Base-by-base conservation (phyloP, 305 asterid genomes). In the Vinca major region DNA sequence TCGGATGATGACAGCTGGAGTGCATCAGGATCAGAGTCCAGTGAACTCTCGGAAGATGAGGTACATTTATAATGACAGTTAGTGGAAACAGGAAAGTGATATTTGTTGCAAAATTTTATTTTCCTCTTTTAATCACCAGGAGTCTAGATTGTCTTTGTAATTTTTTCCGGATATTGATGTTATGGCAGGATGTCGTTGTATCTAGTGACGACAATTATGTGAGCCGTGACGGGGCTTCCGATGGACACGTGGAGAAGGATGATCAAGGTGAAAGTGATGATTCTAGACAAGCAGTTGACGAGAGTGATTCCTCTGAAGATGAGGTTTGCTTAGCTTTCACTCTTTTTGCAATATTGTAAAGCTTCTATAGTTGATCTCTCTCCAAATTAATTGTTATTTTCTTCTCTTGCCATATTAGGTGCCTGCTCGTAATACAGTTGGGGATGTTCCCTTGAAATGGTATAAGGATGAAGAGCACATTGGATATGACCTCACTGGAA, bases 291-390 rank as follows among this genome's bases (percentile, higher is more conserved):
- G 84, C 63, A 56, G 86, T 78, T 47, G 92, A 86, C 67, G 98
- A 90, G 86, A 92, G 98, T 72, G 98, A 92, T 80, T 92, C 98
- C 44, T 92, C 98, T 41, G 98, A 92, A 85, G 98, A 92, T 70
- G 98, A 90, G 96, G 97, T 92, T 37, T 62, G 79, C 54, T 62
- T 60, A 26, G n/a, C n/a, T 37, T 53, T 74, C 73, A 65, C 39
- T 10, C 67, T 61, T 48, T 13, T 7, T 12, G 26, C 20, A 19
- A 4, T 40, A 13, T 51, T 39, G 7, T 16, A 2, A 26, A 55
- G 11, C 54, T 4, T 50, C 40, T 60, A 19, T 67, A 37, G 62
- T 58, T 73, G 52, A 64, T 50, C 1, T 44, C 69, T 60, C 49
- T 51, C 19, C 67, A 17, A 63, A 65, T 62, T 43, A 52, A 21